Conservation (phyloP, 139 green algal genomes). For the Chlorella sp. region DNA sequence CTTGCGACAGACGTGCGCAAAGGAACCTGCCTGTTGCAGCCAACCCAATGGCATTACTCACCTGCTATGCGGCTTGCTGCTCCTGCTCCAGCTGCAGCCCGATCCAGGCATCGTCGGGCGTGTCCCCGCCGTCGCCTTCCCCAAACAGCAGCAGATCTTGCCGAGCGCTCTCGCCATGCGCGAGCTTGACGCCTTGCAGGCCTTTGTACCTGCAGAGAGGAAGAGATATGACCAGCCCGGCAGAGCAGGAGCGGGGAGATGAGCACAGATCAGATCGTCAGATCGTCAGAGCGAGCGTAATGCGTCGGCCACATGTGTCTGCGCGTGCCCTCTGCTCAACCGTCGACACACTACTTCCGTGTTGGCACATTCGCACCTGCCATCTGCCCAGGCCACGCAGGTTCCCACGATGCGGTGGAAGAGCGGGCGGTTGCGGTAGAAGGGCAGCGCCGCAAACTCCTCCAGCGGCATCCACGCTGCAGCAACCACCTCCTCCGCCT, state of each 20-base stretch:
- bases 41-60: too few species aligned
- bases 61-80: not conserved
- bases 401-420: conserved; percentile 19
- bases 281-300: too few species aligned
- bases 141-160: conserved; percentile 45
- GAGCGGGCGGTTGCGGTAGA: conserved; percentile 1
- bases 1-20: too few species aligned
- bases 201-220: conserved; percentile 19
- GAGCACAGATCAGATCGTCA: too few species aligned
- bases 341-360: too few species aligned
- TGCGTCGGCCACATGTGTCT: too few species aligned
- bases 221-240: too few species aligned
- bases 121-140: not conserved
- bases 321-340: too few species aligned
- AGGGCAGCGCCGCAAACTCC: conserved; percentile 53
- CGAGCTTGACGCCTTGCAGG: conserved; percentile 29
- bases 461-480: conserved; percentile 68
- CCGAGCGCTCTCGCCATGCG: conserved; percentile 13
- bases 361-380: too few species aligned
- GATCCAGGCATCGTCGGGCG: conserved; percentile 34
- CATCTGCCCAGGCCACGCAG: conserved; percentile 26
- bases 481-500: conserved; percentile 61
- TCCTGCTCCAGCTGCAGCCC: conserved; percentile 18
- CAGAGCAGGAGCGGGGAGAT: too few species aligned
- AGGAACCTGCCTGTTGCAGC: too few species aligned